These are phyloP conservation scores for Puccinia polysora DNA, from an alignment of 1,284 basidiomycete species.

Conservation along the genomic window DNA sequence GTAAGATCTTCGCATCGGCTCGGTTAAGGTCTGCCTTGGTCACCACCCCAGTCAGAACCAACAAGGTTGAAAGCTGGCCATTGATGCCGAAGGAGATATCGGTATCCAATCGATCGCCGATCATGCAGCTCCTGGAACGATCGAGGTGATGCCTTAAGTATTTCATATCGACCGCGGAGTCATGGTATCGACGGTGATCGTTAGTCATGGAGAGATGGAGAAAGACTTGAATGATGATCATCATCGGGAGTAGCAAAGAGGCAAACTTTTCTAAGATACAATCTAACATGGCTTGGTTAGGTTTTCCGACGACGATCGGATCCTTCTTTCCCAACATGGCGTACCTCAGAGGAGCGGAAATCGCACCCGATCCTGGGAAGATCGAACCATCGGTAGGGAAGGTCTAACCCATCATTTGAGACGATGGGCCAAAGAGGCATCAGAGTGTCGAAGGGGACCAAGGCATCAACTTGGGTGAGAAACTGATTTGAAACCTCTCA, in stretches of 20 bases:
- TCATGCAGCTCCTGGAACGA: conserved; percentile 78
- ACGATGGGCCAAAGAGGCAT: too few species aligned
- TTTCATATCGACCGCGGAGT: too few species aligned
- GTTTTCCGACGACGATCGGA: conserved; percentile 83
- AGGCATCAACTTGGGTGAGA: too few species aligned
- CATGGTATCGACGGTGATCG: too few species aligned
- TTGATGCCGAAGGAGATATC: conserved; percentile 86
- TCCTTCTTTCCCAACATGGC: conserved; percentile 62
- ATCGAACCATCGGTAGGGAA: background rate
- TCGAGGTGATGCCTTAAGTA: conserved; percentile 81
- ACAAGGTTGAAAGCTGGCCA: conserved; percentile 78
- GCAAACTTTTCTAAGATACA: conserved; percentile 87
- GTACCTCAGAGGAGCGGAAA: conserved; percentile 74
- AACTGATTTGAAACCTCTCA: too few species aligned
- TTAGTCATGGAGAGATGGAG: too few species aligned
- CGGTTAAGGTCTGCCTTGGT: conserved; percentile 67
- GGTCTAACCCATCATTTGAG: too few species aligned
- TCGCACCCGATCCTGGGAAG: conserved; percentile 62
- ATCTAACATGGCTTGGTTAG: conserved; percentile 83
- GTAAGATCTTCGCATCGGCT: conserved; percentile 64
- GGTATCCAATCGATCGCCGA: conserved; percentile 89
- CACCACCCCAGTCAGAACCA: conserved; percentile 91
- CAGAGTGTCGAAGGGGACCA: too few species aligned
- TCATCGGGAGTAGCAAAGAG: too few species aligned
- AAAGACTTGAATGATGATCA: too few species aligned